Percentiles rank a stretch among this genome's conserved stretches.
phyloP scores from a whole-genome alignment of 2,329 filamentous ascomycete genomes.

The Magnaporthiopsis incrustans region DNA sequence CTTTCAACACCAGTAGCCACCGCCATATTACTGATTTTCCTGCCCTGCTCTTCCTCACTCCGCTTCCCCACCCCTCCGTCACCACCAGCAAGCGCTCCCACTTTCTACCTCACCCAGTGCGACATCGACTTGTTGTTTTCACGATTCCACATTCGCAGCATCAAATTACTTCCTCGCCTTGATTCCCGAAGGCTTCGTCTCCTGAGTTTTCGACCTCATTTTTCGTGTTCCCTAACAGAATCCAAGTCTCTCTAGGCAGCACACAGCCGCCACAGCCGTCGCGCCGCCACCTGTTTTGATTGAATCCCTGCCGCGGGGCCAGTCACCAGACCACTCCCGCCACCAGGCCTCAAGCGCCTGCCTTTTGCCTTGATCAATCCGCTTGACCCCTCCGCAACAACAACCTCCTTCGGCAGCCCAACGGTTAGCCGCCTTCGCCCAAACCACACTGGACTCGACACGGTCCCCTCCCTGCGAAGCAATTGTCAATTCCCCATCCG shows the following conservation, averaged over 20 bases:
- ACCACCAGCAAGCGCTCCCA: slow-evolving; percentile 4
- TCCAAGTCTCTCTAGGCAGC: not conserved
- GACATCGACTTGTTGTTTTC: slow-evolving; percentile 5
- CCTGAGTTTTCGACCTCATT: not conserved
- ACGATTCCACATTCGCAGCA: slow-evolving; percentile 4
- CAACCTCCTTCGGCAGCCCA: not conserved
- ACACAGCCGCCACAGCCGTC: not conserved
- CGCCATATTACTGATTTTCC: slow-evolving; percentile 8
- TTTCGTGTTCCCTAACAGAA: not conserved
- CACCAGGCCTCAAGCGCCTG: not conserved
- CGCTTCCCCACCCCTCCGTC: slow-evolving; percentile 8
- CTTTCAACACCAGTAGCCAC: slow-evolving; percentile 3
- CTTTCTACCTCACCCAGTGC: slow-evolving; percentile 7
- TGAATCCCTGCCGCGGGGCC: not conserved
- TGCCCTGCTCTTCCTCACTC: slow-evolving; percentile 6
- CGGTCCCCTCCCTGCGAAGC: not conserved
- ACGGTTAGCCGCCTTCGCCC: too few relatives aligned
- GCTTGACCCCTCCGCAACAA: not conserved
- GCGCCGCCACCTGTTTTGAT: not conserved
- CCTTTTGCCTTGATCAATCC: not conserved
- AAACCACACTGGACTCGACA: not conserved
- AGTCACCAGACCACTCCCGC: not conserved
- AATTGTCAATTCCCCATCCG: not conserved
- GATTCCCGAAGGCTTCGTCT: not conserved
- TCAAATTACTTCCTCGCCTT: not conserved